Conservation (phyloP, 768 basidiomycete species). For the Pisolithus orientalis region DNA sequence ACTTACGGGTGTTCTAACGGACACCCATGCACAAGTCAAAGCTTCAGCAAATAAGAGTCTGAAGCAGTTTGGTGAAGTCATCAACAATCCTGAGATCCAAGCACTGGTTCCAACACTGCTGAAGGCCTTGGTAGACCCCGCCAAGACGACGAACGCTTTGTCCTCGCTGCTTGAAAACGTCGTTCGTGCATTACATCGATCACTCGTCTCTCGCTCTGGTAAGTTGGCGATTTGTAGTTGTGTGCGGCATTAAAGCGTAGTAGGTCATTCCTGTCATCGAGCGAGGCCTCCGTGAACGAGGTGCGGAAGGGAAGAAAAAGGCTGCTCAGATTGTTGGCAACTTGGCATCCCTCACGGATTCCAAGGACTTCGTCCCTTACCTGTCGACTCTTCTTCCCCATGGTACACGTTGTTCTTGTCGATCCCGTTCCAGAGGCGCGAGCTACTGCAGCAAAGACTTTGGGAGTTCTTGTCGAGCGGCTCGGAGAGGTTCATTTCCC, state of each 20-base stretch:
- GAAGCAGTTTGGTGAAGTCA: slow-evolving; percentile 98
- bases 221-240: slow-evolving; percentile 19
- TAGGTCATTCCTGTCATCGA: slow-evolving; percentile 94
- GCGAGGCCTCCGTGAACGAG: slow-evolving; percentile 84
- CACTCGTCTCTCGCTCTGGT: slow-evolving; percentile 93
- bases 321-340: slow-evolving; percentile 98
- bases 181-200: slow-evolving; percentile 97
- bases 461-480: slow-evolving; percentile 95
- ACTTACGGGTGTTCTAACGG: slow-evolving; percentile 91
- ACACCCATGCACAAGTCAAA: slow-evolving; percentile 96
- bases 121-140: slow-evolving; percentile 93
- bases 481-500: slow-evolving; percentile 94
- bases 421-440: slow-evolving; percentile 98
- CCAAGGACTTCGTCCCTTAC: slow-evolving; percentile 93
- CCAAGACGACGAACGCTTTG: slow-evolving; percentile 81
- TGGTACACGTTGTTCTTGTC: slow-evolving; percentile 87
- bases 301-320: slow-evolving; percentile 92
- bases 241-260: neutral
- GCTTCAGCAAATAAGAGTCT: slow-evolving; percentile 89
- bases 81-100: slow-evolving; percentile 96
- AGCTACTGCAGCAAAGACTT: slow-evolving; percentile 93
- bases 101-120: slow-evolving; percentile 82
- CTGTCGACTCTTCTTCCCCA: slow-evolving; percentile 83
- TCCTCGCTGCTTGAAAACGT: slow-evolving; percentile 84
- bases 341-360: slow-evolving; percentile 81